phyloP scores from a whole-genome alignment of 495 filamentous ascomycete species.

The Neurospora intermedia region DNA sequence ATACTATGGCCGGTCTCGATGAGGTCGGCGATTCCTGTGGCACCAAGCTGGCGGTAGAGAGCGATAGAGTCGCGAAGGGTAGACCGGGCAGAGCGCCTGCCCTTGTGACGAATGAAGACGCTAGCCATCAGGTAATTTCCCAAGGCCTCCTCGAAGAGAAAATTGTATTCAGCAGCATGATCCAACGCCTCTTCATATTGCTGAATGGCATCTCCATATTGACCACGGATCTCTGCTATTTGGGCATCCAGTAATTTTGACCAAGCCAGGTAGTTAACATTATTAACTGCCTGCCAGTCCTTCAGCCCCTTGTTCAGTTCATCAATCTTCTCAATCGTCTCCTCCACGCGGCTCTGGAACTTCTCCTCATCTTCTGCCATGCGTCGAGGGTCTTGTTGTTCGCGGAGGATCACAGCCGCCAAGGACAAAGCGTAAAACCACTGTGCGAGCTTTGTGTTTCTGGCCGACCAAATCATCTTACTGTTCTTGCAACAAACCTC shows the following conservation, averaged over 20 bases:
- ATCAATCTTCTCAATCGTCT: slow-evolving; percentile 46
- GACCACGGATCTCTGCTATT: slow-evolving; percentile 51
- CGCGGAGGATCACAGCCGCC: slow-evolving; percentile 50
- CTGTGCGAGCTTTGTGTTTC: slow-evolving; percentile 51
- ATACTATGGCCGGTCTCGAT: slow-evolving; percentile 62
- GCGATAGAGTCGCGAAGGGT: slow-evolving; percentile 62
- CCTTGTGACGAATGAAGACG: slow-evolving; percentile 59
- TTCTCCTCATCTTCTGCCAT: slow-evolving; percentile 28
- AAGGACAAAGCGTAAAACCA: slow-evolving; percentile 63
- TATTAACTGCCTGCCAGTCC: slow-evolving; percentile 54
- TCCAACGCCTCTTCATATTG: slow-evolving; percentile 70
- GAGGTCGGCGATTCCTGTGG: slow-evolving; percentile 59
- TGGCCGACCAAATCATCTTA: slow-evolving; percentile 59
- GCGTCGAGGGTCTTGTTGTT: slow-evolving; percentile 41
- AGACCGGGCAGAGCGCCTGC: slow-evolving; percentile 61
- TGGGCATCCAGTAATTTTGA: slow-evolving; percentile 64
- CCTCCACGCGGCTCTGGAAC: slow-evolving; percentile 43
- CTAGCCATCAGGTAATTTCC: slow-evolving; percentile 68
- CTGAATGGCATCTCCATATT: slow-evolving; percentile 50
- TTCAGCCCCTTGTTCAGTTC: slow-evolving; percentile 48
- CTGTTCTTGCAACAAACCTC: slow-evolving; percentile 47
- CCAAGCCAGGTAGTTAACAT: slow-evolving; percentile 75
- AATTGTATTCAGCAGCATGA: slow-evolving; percentile 67
- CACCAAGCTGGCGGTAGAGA: slow-evolving; percentile 64
- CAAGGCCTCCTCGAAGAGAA: slow-evolving; percentile 70